A percentile compares a stretch with the other conserved stretches of the same genome.
phyloP scores from a whole-genome alignment of 164 flowering plant genomes.

The Vitis cinerea region DNA sequence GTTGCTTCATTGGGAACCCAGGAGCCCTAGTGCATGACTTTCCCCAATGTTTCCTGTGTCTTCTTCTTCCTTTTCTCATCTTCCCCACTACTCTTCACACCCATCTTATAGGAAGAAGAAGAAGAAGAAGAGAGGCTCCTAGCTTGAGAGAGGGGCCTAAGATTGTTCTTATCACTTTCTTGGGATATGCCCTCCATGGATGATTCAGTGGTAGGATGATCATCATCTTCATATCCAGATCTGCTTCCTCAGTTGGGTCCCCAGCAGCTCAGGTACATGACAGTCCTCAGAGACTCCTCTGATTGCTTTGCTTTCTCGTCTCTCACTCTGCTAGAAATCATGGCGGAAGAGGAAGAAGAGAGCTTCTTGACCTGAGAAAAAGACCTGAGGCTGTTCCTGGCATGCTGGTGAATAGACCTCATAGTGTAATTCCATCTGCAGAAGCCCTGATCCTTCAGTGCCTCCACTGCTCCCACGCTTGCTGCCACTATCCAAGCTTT shows the following conservation, averaged over 20 bases:
- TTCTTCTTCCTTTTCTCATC: too few species aligned
- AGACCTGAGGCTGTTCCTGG: slow-evolving; percentile 17
- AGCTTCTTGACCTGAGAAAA: slow-evolving; percentile 14
- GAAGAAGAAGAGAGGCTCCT: too few species aligned
- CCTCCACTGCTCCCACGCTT: slow-evolving; percentile 28
- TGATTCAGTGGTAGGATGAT: too few species aligned
- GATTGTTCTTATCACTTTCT: neutral
- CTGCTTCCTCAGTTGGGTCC: slow-evolving; percentile 34
- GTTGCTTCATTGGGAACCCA: too few species aligned
- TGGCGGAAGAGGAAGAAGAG: slow-evolving; percentile 11
- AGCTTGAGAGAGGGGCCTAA: too few species aligned
- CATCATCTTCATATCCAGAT: too few species aligned
- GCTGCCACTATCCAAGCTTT: slow-evolving; percentile 32
- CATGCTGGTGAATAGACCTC: slow-evolving; percentile 18
- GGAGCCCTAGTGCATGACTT: too few species aligned
- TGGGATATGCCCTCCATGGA: too few species aligned
- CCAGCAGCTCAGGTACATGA: slow-evolving; percentile 59
- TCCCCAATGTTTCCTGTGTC: too few species aligned
- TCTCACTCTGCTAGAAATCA: slow-evolving; percentile 1
- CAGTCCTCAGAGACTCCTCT: slow-evolving; percentile 41
- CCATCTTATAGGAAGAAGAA: too few species aligned
- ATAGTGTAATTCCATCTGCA: slow-evolving; percentile 29
- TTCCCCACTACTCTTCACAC: too few species aligned
- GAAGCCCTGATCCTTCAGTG: slow-evolving; percentile 32
- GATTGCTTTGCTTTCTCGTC: slow-evolving; percentile 19